A percentile compares a stretch with the other conserved stretches of the same genome.
Evolutionary conservation across 106 monocot genomes (phyloP).

Genomic region (Acanthochlamys bracteata): DNA sequence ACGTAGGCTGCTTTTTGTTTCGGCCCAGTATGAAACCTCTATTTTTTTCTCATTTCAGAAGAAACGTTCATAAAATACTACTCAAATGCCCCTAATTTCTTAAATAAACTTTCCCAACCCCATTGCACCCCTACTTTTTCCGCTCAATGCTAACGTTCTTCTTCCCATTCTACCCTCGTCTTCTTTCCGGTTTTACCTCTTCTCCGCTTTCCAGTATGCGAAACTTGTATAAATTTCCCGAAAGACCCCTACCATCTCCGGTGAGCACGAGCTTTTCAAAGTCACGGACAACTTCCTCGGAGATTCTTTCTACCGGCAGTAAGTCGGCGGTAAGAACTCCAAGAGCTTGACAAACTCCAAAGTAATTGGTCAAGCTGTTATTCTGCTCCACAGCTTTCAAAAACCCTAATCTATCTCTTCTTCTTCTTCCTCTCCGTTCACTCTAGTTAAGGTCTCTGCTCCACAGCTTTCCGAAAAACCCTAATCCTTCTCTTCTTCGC

Average conservation of each 20-base stretch:
- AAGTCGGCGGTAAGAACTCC: slow-evolving; percentile 60
- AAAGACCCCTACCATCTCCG: not conserved
- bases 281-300: slow-evolving; percentile 64
- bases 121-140: not conserved
- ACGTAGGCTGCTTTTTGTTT: no score
- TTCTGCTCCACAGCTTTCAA: slow-evolving; percentile 54
- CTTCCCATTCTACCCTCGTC: not conserved
- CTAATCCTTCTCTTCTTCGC: no score
- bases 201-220: not conserved
- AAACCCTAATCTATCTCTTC: slow-evolving; percentile 33
- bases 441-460: no score
- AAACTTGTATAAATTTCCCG: not conserved
- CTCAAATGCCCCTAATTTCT: not conserved
- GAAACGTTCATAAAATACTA: not conserved
- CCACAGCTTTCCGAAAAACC: no score
- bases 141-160: not conserved
- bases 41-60: no score
- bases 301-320: slow-evolving; percentile 42
- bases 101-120: not conserved
- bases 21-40: no score
- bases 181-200: not conserved
- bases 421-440: not conserved
- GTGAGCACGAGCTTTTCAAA: slow-evolving; percentile 33
- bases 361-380: slow-evolving; percentile 36
- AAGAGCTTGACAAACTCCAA: slow-evolving; percentile 45